Conservation (phyloP, 768 basidiomycete genomes). For the Mycena indigotica region DNA sequence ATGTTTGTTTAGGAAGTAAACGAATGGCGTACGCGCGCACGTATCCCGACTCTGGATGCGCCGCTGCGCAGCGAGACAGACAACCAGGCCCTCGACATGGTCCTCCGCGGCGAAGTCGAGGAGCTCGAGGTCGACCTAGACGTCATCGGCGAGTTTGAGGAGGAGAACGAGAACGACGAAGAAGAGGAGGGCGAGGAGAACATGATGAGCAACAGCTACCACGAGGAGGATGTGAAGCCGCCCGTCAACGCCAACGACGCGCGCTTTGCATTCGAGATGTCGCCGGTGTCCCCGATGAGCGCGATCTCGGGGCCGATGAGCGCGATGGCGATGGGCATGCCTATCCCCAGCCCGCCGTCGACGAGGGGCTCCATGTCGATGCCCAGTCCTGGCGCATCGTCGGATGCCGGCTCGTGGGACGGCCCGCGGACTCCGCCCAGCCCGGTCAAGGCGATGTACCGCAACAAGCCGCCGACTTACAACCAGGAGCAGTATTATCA, state of each 20-base stretch:
- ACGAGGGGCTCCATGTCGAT: not conserved
- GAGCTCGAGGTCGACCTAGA: constrained; percentile 11
- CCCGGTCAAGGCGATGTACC: not conserved
- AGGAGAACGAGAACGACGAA: not conserved
- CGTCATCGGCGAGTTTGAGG: not conserved
- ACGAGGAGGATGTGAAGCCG: not conserved
- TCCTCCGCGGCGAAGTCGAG: constrained; percentile 17
- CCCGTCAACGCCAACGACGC: not conserved
- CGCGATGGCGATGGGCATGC: not conserved
- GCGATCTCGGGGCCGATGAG: not conserved
- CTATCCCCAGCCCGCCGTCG: not conserved
- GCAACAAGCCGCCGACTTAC: not conserved
- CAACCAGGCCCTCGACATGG: not conserved
- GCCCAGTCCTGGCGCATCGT: not conserved
- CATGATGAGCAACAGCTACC: not conserved
- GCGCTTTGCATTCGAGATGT: constrained; percentile 11
- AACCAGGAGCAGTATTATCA: not conserved
- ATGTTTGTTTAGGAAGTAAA: constrained; percentile 17
- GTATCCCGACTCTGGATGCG: constrained; percentile 12
- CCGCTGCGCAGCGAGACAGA: constrained; percentile 13
- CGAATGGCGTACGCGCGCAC: constrained; percentile 19
- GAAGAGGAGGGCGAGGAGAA: constrained; percentile 1
- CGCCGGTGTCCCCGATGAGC: not conserved
- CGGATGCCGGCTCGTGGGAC: not conserved
- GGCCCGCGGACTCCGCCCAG: not conserved